phyloP scores from a whole-genome alignment of 2,329 filamentous ascomycete species.

The Talaromyces sp. region DNA sequence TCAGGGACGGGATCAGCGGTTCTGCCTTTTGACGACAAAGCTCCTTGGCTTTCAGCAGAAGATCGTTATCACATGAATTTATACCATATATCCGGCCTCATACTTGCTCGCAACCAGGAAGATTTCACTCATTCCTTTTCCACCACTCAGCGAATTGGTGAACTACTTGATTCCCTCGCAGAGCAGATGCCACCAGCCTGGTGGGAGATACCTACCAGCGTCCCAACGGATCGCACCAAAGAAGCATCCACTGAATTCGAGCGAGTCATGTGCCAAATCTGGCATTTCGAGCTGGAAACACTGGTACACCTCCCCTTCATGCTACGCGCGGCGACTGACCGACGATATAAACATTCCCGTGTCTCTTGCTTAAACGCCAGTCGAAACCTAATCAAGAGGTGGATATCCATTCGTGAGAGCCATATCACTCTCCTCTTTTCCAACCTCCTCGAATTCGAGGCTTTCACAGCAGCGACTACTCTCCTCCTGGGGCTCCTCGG shows the following conservation, averaged over 20 bases:
- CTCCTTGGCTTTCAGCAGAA: neutral
- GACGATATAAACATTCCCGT: neutral
- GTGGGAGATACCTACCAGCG: neutral
- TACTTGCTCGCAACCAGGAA: neutral
- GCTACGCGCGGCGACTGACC: conserved; percentile 1
- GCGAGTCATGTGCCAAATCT: neutral
- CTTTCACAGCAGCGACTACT: neutral
- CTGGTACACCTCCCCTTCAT: neutral
- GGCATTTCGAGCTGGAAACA: conserved; percentile 1
- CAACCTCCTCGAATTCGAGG: conserved; percentile 2
- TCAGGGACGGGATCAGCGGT: neutral
- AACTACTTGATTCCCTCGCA: neutral
- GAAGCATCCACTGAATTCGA: neutral
- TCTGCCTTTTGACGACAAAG: neutral
- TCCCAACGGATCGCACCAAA: neutral
- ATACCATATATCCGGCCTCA: neutral
- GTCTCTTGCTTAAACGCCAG: neutral
- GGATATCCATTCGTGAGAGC: neutral
- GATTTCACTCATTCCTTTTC: neutral
- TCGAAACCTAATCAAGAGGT: neutral
- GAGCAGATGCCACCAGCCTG: neutral
- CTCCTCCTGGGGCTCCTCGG: neutral
- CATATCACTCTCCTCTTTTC: neutral
- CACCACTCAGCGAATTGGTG: neutral
- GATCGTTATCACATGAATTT: neutral